Base-by-base conservation (phyloP, 345 rosid genomes). In the Salix dunnii region DNA sequence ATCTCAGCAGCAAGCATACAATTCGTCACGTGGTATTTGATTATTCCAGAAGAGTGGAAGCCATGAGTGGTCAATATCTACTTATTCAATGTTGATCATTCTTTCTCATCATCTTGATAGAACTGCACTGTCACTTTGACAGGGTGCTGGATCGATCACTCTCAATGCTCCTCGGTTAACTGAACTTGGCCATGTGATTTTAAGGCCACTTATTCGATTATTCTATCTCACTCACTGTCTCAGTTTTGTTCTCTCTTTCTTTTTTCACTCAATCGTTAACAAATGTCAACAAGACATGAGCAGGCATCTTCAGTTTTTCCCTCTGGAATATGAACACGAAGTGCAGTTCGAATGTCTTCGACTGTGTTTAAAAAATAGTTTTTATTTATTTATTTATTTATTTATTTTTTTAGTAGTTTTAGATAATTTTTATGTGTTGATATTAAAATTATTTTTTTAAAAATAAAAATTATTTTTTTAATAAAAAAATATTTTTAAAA, bases 151-250 rank as follows among this genome's bases (percentile, higher is more conserved):
- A 13, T 5, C 2, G 23, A 25, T 75, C 78, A 51, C 18, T 67
- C 11, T 75, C 71, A 30, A 2, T 46, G 3, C 63, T 30, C 43
- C 6, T 4, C n/a, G 71, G 72, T 75, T 66, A 67, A 38, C 28
- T 51, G 78, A 75, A 75, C 78, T 67, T 75, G 64, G 72, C 14
- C 77, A 64, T 18, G n/a, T 6, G 8, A 9, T 14, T 6, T 6
- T 2, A 53, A 7, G 25, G 53, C 17, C 4, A 4, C 17, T 48
- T 48, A 17, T 33, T 33, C 5, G 53, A 1, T 48, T 48, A 3
- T 17, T 48, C 53, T 17, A 46, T 46, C 51, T 46, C 51, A 2
- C 2, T 17, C 53, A 0, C 7, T 1, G 53, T 48, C 53, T 48
- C 53, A 48, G 5, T 17, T 16, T 6, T 48, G 53, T 4, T 48